A percentile compares a stretch with the other conserved stretches of the same genome.
Conservation (phyloP, 1,284 basidiomycete genomes). For the Cryptococcus sp. region DNA sequence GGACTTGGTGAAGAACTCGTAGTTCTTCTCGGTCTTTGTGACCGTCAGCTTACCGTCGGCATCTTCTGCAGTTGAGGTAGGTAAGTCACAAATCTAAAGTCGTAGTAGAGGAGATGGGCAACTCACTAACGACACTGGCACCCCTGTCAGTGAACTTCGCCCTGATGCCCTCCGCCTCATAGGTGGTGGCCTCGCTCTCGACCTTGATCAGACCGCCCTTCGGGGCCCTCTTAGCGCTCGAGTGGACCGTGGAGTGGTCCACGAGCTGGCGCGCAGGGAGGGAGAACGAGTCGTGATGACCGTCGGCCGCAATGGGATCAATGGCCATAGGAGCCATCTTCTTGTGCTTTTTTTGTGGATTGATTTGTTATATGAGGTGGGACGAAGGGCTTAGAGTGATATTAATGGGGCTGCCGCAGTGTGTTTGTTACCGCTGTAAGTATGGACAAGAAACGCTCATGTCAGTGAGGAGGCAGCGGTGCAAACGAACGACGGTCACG, state of each 20-base stretch:
- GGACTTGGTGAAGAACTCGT: slow-evolving; percentile 89
- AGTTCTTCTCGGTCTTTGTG: slow-evolving; percentile 68
- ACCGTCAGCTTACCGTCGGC: slow-evolving; percentile 71
- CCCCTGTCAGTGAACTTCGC: slow-evolving; percentile 82
- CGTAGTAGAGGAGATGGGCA: neutral
- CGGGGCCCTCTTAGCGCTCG: slow-evolving; percentile 76
- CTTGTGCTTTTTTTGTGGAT: slow-evolving; percentile 14
- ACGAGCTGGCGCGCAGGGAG: slow-evolving; percentile 67
- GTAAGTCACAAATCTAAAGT: neutral
- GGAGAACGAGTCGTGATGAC: slow-evolving; percentile 50
- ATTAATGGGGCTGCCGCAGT: slow-evolving; percentile 51
- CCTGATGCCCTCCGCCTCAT: slow-evolving; percentile 75
- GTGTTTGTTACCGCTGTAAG: slow-evolving; percentile 53
- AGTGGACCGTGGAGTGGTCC: slow-evolving; percentile 63
- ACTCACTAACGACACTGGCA: slow-evolving; percentile 63
- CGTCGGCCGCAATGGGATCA: slow-evolving; percentile 26
- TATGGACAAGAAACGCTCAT: slow-evolving; percentile 35
- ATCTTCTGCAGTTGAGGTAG: slow-evolving; percentile 46
- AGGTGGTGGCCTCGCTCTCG: slow-evolving; percentile 77
- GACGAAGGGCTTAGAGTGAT: slow-evolving; percentile 31
- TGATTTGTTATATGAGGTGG: slow-evolving; percentile 11
- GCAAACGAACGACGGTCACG: neutral
- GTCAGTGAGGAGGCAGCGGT: neutral
- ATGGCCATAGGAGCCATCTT: slow-evolving; percentile 53
- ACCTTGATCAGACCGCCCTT: slow-evolving; percentile 66